Conservation (phyloP, 2,329 filamentous ascomycete species). For the Penicillium occitanis region DNA sequence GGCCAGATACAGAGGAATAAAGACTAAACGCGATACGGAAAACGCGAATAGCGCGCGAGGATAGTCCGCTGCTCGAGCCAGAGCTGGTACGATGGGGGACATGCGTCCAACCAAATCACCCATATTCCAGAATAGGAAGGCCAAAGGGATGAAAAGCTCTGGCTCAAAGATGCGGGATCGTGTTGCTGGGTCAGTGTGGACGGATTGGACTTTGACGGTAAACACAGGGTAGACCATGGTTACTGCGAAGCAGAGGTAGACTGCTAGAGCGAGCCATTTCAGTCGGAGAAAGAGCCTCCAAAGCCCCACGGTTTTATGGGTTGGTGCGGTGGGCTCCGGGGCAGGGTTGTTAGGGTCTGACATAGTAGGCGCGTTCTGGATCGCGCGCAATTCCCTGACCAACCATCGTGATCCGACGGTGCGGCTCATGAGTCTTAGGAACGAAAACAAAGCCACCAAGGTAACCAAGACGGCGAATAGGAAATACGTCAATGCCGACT, state of each 20-base stretch:
- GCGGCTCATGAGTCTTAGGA: constrained; percentile 68
- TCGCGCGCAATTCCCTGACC: constrained; percentile 21
- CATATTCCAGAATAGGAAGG: constrained; percentile 89
- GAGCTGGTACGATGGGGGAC: constrained; percentile 58
- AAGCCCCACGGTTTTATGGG: constrained; percentile 58
- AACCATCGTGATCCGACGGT: constrained; percentile 23
- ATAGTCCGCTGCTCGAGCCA: constrained; percentile 56
- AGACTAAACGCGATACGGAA: constrained; percentile 63
- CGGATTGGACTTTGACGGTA: constrained; percentile 65
- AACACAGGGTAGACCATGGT: constrained; percentile 97
- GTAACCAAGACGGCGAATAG: constrained; percentile 80
- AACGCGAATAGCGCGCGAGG: constrained; percentile 68
- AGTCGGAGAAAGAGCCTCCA: constrained; percentile 71
- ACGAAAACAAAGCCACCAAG: constrained; percentile 66
- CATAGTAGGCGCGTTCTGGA: constrained; percentile 14
- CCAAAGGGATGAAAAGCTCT: constrained; percentile 81
- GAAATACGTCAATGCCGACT: constrained; percentile 86
- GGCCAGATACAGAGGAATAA: constrained; percentile 81
- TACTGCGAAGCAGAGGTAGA: constrained; percentile 76
- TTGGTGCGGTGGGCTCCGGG: neutral
- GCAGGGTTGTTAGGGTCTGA: constrained; percentile 13
- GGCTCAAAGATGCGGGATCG: constrained; percentile 62
- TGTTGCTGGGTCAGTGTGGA: constrained; percentile 36
- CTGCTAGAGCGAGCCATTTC: constrained; percentile 70
- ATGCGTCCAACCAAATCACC: constrained; percentile 81